Conservation (phyloP, 1,284 basidiomycete species). For the Rhodotorula mucilaginosa region DNA sequence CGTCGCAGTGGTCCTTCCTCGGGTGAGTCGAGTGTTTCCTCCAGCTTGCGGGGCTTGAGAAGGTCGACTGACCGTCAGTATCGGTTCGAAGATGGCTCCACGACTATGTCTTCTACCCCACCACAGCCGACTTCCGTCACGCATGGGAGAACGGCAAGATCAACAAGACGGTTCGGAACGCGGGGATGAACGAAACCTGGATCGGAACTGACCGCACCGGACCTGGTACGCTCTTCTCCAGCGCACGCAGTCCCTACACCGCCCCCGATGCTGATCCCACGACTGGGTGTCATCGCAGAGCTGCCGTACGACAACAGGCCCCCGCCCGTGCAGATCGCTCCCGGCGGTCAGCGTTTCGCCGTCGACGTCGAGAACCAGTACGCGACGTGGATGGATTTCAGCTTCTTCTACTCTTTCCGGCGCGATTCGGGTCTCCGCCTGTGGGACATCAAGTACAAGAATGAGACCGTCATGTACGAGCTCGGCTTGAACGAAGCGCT, state of each 20-base stretch:
- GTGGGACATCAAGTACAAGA: constrained; percentile 64
- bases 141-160: constrained; percentile 44
- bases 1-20: constrained; percentile 39
- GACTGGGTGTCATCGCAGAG: not conserved
- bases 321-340: constrained; percentile 46
- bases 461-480: constrained; percentile 64
- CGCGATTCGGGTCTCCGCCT: constrained; percentile 56
- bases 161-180: constrained; percentile 41
- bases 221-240: not conserved
- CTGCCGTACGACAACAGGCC: constrained; percentile 43
- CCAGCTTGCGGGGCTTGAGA: not conserved
- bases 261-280: not conserved
- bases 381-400: constrained; percentile 43
- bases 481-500: constrained; percentile 50
- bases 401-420: constrained; percentile 47
- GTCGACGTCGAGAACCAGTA: constrained; percentile 46
- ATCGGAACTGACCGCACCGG: constrained; percentile 43
- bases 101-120: constrained; percentile 43
- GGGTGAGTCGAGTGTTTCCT: constrained; percentile 12
- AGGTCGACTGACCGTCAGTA: not conserved
- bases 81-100: constrained; percentile 30
- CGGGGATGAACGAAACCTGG: constrained; percentile 38
- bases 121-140: constrained; percentile 46
- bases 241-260: not conserved
- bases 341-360: constrained; percentile 47